Base-by-base conservation (phyloP, 176 grass and related monocot species). In the Juncus effusus region DNA sequence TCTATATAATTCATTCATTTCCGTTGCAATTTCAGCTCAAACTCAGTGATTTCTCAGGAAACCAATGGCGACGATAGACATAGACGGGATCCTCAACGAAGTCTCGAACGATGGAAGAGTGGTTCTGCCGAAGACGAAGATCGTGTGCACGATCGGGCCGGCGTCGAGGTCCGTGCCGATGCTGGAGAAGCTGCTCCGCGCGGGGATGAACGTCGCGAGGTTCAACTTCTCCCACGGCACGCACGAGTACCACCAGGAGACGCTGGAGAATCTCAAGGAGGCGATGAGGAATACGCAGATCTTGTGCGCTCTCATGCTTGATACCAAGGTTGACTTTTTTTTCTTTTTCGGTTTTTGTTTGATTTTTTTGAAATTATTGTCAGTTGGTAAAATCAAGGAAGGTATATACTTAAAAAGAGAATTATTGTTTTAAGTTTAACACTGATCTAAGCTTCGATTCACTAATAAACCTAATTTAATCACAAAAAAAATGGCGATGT, bases 171-270 rank as follows among this genome's bases (percentile, higher is more conserved):
- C 92, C 51, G 87, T 96, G 13, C 81, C 81, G 49, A 91, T 91
- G 92, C 57, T 87, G 79, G 80, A 78, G 62, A 81, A 77, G 53
- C 82, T 96, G 15, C 84, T 96, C 0, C 80, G 82, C 41, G 92
- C 92, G 6, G 92, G 92, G 10, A 91, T 96, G 92, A 85, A 83
- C 78, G 92, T 96, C 42, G 92, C 87, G 4, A 75, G 92, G 51
- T 96, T 96, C 84, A 96, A 96, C 75, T 96, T 96, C 79, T 96
- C 92, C 15, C 92, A 96, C 70, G 87, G 92, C 35, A 88, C 87
- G 6, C 87, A 91, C 77, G 92, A 78, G 12, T 96, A 96, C 87
- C 92, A 96, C 74, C 92, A 96, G 87, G 87, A 83, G 74, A 91
- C 84, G 74, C 92, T 96, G 72, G 70, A 88, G 54, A 96, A 96